phyloP scores from a whole-genome alignment of 768 basidiomycete species.

The Pleurotus tuber-regium region DNA sequence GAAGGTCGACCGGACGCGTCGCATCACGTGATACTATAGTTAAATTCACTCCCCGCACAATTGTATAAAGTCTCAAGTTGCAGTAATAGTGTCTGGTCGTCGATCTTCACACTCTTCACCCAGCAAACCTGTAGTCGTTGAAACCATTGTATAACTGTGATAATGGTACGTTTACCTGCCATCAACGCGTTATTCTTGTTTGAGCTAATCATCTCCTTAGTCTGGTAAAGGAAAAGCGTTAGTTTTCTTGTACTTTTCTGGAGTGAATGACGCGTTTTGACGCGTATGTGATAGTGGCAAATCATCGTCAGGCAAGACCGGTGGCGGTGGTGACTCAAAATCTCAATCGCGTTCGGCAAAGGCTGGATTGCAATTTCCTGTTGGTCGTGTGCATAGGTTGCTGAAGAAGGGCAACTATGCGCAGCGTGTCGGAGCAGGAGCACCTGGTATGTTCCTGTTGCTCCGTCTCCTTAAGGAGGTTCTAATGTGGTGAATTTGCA shows the following conservation, averaged over 20 bases:
- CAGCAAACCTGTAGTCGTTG: neutral
- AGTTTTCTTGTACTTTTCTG: too few species aligned
- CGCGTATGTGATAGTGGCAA: conserved; percentile 21
- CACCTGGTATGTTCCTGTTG: conserved; percentile 47
- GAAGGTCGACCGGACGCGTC: neutral
- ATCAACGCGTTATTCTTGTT: neutral
- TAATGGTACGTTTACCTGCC: neutral
- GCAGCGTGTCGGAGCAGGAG: conserved; percentile 66
- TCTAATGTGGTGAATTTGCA: conserved; percentile 20
- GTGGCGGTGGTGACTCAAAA: conserved; percentile 47
- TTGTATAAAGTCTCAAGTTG: neutral
- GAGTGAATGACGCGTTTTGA: neutral
- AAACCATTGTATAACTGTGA: neutral
- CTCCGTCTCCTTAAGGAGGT: neutral
- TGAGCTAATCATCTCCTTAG: conserved; percentile 26
- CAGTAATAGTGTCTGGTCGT: neutral
- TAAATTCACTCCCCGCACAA: neutral
- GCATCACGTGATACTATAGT: neutral
- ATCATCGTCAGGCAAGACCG: conserved; percentile 29
- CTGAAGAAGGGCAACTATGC: conserved; percentile 74
- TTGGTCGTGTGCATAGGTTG: conserved; percentile 79
- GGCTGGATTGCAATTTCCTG: conserved; percentile 72
- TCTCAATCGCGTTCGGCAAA: conserved; percentile 65
- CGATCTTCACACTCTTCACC: neutral
- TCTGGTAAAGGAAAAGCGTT: conserved; percentile 58